phyloP scores from a whole-genome alignment of 805 yeast species.

The Candida ovalis region DNA sequence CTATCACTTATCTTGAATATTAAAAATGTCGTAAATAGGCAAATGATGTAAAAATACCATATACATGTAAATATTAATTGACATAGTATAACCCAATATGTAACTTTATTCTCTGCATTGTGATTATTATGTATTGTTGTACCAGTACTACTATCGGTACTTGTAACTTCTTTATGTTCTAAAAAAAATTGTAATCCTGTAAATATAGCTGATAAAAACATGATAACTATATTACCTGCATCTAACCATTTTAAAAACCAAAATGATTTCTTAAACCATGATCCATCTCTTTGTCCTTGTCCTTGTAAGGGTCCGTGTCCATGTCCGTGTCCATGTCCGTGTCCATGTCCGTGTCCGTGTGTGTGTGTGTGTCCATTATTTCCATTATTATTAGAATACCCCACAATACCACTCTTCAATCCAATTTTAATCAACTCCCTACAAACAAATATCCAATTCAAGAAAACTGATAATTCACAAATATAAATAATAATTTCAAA shows the following conservation, averaged over 20 bases:
- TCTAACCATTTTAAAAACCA: background rate
- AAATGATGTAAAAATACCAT: constrained; percentile 28
- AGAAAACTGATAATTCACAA: constrained; percentile 40
- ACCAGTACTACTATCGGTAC: no score
- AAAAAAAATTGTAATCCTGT: constrained; percentile 2
- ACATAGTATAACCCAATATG: constrained; percentile 30
- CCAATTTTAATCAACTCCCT: constrained; percentile 7
- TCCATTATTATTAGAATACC: background rate
- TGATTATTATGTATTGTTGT: background rate
- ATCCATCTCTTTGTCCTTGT: background rate
- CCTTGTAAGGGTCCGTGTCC: background rate
- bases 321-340: background rate
- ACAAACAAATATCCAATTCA: constrained; percentile 41
- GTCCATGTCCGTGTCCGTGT: background rate
- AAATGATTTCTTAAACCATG: background rate
- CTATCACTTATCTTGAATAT: constrained; percentile 39
- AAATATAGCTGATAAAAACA: background rate
- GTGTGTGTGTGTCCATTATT: background rate
- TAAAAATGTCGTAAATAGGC: constrained; percentile 37
- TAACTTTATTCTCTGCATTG: background rate
- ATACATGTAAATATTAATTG: constrained; percentile 29
- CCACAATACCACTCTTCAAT: background rate
- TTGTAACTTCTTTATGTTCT: background rate
- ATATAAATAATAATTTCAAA: constrained; percentile 40
- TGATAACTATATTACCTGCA: background rate